These are phyloP conservation scores for Pseudocercospora macadamiae DNA, from an alignment of 2,329 filamentous ascomycete species.

Conservation along the genomic window DNA sequence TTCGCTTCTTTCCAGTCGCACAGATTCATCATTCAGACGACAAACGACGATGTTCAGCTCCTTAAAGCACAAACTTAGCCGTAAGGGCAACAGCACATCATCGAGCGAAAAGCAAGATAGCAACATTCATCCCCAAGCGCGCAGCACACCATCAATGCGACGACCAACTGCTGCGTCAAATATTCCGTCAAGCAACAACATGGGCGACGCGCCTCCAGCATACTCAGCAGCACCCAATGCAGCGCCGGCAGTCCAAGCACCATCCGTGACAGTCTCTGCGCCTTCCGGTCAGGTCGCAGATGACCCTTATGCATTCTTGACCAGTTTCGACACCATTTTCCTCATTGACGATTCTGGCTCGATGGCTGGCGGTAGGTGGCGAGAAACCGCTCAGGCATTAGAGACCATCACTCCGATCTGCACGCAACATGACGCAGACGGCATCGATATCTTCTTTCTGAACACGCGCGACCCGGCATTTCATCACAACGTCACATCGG, in stretches of 20 bases:
- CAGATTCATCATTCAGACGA: conserved; percentile 24
- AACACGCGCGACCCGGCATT: conserved; percentile 66
- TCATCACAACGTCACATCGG: conserved; percentile 66
- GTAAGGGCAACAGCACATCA: conserved; percentile 14
- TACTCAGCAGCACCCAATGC: conserved; percentile 50
- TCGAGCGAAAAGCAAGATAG: conserved; percentile 16
- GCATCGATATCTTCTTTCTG: conserved; percentile 89
- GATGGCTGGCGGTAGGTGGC: conserved; percentile 79
- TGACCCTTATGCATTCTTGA: conserved; percentile 75
- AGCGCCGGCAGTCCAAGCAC: conserved; percentile 22
- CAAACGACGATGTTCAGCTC: conserved; percentile 25
- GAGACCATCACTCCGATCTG: conserved; percentile 79
- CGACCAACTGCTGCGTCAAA: conserved; percentile 19
- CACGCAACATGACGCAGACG: conserved; percentile 76
- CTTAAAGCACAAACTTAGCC: conserved; percentile 29
- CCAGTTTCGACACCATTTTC: conserved; percentile 82
- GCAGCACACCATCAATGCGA: conserved; percentile 25
- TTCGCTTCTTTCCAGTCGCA: conserved; percentile 17
- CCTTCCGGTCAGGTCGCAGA: conserved; percentile 33
- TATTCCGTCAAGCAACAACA: conserved; percentile 16
- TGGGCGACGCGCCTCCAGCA: conserved; percentile 37
- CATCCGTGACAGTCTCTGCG: conserved; percentile 26
- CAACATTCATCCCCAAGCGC: conserved; percentile 25
- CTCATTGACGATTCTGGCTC: conserved; percentile 90
- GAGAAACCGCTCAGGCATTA: conserved; percentile 71